Base-by-base conservation (phyloP, 129 eudicot species). In the Flaveria linearis region DNA sequence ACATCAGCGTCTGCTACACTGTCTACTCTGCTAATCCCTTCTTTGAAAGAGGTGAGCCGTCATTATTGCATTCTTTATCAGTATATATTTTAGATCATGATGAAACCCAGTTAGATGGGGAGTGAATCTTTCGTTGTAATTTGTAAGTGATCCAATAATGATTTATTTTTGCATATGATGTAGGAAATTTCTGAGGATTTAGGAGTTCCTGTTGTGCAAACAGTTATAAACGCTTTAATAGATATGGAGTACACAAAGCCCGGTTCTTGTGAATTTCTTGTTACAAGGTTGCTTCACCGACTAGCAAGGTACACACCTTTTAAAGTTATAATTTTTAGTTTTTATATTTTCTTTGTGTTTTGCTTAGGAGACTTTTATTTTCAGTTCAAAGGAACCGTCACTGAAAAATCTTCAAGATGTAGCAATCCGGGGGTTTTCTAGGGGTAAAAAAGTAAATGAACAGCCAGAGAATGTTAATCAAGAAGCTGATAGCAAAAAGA, bases 301-400 rank as follows among this genome's bases (percentile, higher is more conserved):
- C 81, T 93, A 52, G 98, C 92, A 82, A 86, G 98, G 98, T 93
- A 53, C 36, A 15, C 69, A 3, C 69, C 52, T 66, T 63, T 47
- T 69, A 43, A 26, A 62, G 45, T 7, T 28, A 2, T 28, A 28
- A 2, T 28, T 28, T 28, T 7, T 13, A 16, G 13, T 28, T n/a
- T 42, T 62, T 30, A 36, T 1, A 9, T 3, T n/a, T 36, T 51
- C 20, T 18, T 33, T 1, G 16, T 41, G n/a, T 41, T 62, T 76
- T 73, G 47, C 66, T 77, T 76, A 22, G 26, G 43, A 20, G 50
- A 45, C 42, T 33, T 10, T 52, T 18, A 77, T 52, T 22, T 76
- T 72, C 85, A 93, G 98, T 82, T 85, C 96, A 53, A 88, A 86
- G 76, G 98, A 93, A 71, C 81, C 92, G 1, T 90, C 98, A 6